Percentiles rank a stretch among this genome's conserved stretches.
These are phyloP conservation scores for Limonomyces culmigenus DNA, from an alignment of 1,284 basidiomycete genomes.

Conservation along the genomic window DNA sequence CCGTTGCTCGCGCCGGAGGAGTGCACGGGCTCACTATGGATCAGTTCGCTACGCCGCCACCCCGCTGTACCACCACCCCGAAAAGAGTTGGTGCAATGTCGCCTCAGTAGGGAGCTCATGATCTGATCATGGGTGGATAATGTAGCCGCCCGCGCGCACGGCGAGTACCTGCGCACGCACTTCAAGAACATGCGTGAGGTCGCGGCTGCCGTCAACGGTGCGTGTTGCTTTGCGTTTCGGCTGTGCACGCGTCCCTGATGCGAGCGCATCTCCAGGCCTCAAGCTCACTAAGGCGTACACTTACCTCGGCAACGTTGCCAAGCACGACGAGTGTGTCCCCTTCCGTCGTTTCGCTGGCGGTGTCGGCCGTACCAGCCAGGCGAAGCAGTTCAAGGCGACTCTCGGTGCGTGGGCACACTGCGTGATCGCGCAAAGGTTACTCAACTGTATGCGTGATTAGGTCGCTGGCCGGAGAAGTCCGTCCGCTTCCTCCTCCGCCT, in stretches of 20 bases:
- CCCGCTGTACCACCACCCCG: slow-evolving; percentile 73
- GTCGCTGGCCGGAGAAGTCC: slow-evolving; percentile 99
- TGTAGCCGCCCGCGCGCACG: slow-evolving; percentile 78
- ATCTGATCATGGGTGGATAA: slow-evolving; percentile 8
- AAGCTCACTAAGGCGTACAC: slow-evolving; percentile 91
- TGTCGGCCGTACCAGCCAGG: slow-evolving; percentile 94
- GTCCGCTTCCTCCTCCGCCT: slow-evolving; percentile 90
- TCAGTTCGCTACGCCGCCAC: slow-evolving; percentile 85
- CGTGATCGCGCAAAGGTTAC: too few relatives aligned
- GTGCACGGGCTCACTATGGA: slow-evolving; percentile 11
- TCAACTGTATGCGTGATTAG: slow-evolving; percentile 21
- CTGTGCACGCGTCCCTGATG: slow-evolving; percentile 7
- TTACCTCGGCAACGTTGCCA: slow-evolving; percentile 89
- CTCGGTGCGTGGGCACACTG: slow-evolving; percentile 49
- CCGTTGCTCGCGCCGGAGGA: slow-evolving; percentile 7
- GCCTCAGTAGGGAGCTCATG: slow-evolving; percentile 4
- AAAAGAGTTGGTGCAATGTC: slow-evolving; percentile 59
- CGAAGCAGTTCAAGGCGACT: slow-evolving; percentile 93
- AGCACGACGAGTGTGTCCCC: slow-evolving; percentile 95
- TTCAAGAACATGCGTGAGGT: slow-evolving; percentile 99
- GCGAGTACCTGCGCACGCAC: slow-evolving; percentile 96
- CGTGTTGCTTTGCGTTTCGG: slow-evolving; percentile 11
- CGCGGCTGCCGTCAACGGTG: slow-evolving; percentile 73
- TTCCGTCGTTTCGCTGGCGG: slow-evolving; percentile 96
- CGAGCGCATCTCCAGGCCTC: slow-evolving; percentile 44